Conservation (phyloP, 192 early-diverging fungal species). For the Coemansia sp. region DNA sequence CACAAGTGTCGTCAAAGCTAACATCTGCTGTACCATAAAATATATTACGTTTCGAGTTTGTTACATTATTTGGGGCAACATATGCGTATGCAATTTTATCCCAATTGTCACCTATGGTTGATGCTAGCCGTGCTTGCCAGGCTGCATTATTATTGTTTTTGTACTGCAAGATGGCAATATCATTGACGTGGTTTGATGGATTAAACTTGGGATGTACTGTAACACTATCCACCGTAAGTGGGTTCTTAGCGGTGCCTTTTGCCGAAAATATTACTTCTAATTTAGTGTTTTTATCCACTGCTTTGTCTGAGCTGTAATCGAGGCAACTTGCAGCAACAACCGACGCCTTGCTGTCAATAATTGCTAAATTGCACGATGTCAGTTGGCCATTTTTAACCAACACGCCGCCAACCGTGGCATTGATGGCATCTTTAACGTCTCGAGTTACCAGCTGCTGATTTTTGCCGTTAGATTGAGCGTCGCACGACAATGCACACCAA, state of each 20-base stretch:
- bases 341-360: constrained; percentile 9
- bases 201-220: constrained; percentile 9
- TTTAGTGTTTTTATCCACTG: background rate
- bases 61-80: background rate
- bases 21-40: background rate
- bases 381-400: constrained; percentile 9
- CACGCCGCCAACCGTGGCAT: constrained; percentile 4
- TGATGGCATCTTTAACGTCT: background rate
- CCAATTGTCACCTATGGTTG: background rate
- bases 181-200: constrained; percentile 5
- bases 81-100: background rate
- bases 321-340: constrained; percentile 19
- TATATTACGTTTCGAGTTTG: background rate
- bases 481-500: too few relatives aligned
- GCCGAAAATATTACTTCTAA: constrained; percentile 9
- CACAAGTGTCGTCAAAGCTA: background rate
- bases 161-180: constrained; percentile 15
- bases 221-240: background rate
- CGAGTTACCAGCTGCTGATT: background rate
- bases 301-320: background rate
- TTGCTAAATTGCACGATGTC: constrained; percentile 18
- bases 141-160: constrained; percentile 2
- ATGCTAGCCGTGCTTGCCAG: background rate
- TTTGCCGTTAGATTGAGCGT: background rate
- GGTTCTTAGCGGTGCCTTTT: background rate